These are phyloP conservation scores for Grigorovia yakushimaensis DNA, from an alignment of 805 yeast species.

Conservation along the genomic window DNA sequence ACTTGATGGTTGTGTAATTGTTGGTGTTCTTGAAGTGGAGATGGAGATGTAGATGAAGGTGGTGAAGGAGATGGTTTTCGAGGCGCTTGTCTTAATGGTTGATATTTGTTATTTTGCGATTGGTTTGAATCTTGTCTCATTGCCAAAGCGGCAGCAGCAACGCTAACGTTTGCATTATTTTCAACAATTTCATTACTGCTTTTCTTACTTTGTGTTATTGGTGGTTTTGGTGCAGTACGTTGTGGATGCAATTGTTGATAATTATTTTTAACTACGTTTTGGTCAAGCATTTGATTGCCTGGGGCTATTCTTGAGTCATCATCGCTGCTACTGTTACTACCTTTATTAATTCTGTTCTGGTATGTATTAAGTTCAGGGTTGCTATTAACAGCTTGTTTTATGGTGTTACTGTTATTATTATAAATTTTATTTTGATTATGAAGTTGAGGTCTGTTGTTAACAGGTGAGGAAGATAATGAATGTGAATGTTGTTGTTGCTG, in stretches of 20 bases:
- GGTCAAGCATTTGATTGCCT: neutral
- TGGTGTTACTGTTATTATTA: conserved; percentile 7
- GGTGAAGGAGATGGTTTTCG: conserved; percentile 17
- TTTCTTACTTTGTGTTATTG: conserved; percentile 3
- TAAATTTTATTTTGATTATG: conserved; percentile 16
- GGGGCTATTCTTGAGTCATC: neutral
- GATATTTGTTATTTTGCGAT: conserved; percentile 7
- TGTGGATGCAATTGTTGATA: conserved; percentile 17
- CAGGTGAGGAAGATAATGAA: neutral
- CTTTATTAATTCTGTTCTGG: neutral
- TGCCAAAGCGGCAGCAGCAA: conserved; percentile 33
- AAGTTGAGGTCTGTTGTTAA: conserved; percentile 14
- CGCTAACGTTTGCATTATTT: conserved; percentile 15
- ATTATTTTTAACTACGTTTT: conserved; percentile 7
- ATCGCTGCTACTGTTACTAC: neutral
- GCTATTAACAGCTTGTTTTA: neutral
- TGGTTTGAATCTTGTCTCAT: conserved; percentile 17
- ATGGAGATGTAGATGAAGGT: neutral
- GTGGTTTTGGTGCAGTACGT: conserved; percentile 18
- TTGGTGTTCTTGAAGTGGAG: neutral
- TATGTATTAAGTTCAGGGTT: neutral
- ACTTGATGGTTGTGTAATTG: neutral
- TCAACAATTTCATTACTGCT: neutral
- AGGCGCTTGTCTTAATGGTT: conserved; percentile 24
- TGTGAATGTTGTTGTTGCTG: conserved; percentile 1